These are phyloP conservation scores for Mortierella sp. DNA, from an alignment of 371 early-diverging fungal species.

Conservation along the genomic window DNA sequence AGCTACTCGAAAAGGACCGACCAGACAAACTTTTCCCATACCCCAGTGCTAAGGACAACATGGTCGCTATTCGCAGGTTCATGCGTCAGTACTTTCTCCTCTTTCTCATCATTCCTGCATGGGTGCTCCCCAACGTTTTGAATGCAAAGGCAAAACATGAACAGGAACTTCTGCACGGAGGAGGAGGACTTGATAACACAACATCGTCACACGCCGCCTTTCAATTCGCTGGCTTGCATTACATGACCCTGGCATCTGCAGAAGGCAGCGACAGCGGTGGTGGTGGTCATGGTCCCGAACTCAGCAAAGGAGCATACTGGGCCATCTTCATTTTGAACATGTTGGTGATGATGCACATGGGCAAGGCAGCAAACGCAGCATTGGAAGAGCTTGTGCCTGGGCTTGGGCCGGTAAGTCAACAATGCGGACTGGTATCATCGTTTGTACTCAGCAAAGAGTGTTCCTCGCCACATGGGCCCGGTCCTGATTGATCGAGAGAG, in stretches of 20 bases:
- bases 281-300: slow-evolving; percentile 9
- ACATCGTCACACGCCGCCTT: background rate
- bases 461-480: too few species aligned
- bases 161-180: background rate
- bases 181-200: background rate
- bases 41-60: slow-evolving; percentile 25
- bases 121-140: slow-evolving; percentile 32
- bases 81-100: slow-evolving; percentile 31
- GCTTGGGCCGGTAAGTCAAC: slow-evolving; percentile 31
- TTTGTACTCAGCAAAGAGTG: background rate
- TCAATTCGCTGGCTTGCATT: background rate
- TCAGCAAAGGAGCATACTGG: slow-evolving; percentile 20
- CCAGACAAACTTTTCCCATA: slow-evolving; percentile 29
- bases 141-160: slow-evolving; percentile 18
- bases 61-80: slow-evolving; percentile 19
- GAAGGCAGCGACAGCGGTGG: background rate
- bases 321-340: slow-evolving; percentile 35
- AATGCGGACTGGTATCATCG: too few species aligned
- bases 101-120: slow-evolving; percentile 39
- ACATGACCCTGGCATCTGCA: background rate
- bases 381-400: slow-evolving; percentile 40
- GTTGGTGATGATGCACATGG: slow-evolving; percentile 48
- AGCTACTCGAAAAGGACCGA: too few species aligned
- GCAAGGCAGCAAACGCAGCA: slow-evolving; percentile 34
- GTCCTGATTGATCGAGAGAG: too few species aligned